Evolutionary conservation across 1,139 yeast species (phyloP), one percentile per base, ranked within the genome.

Genomic region (Ashbya aceris): DNA sequence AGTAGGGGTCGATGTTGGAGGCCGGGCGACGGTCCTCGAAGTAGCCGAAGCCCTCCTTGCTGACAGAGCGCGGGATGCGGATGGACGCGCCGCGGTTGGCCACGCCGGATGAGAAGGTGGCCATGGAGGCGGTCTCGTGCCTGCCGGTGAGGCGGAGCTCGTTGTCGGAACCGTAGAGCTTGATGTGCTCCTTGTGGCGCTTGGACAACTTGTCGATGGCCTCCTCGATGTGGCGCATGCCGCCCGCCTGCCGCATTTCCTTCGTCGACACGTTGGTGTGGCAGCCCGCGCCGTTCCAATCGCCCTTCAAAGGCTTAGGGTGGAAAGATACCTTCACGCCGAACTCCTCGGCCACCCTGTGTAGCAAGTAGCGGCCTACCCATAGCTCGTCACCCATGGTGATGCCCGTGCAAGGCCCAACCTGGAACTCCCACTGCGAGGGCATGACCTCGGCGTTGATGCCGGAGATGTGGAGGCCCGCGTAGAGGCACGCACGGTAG

Each of bases 241-340:
- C 98, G 68, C 98, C 98, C 64, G 87, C 83, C 37, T 66, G 68
- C 76, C 98, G 86, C 97, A 89, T 91, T 42, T 64, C 65, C 69
- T 75, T 78, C 60, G 98, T 91, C 42, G 96, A 87, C 51, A 91
- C 97, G 68, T 91, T 91, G 67, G 98, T 91, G 73, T 91, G 98
- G 76, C 97, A 89, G 62, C 98, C 98, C 67, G 98, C 97, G 74
- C 98, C 98, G 70, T 91, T 91, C 97, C 97, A 91, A 71, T 91
- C 97, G 60, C 98, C 98, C 74, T 82, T 78, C 69, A 87, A 77
- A 56, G 96, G 98, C 78, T 91, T 91, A 69, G 98, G 98, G 77
- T 91, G 98, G 83, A 89, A 83, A 40, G 97, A 86, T 59, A 91
- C 89, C 81, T 87, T 89, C 66, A 91, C 94, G 64, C 96, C 97